These are phyloP conservation scores for Solanum clarkiae DNA, from an alignment of 257 asterid species.

Conservation along the genomic window DNA sequence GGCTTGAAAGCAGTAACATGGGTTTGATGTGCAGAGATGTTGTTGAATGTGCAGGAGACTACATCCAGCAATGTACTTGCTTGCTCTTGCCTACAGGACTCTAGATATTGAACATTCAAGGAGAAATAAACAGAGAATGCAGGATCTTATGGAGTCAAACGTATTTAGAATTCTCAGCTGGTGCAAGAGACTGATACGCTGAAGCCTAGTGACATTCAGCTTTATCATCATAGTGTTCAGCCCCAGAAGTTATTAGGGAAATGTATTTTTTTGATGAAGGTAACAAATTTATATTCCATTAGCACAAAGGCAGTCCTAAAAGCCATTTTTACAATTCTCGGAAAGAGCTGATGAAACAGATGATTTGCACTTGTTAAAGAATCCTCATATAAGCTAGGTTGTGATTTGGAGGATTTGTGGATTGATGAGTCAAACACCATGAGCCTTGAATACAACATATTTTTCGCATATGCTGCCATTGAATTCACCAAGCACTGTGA, in stretches of 20 bases:
- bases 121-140: conserved; percentile 36
- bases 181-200: conserved; percentile 34
- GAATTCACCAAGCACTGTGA: neutral
- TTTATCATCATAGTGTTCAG: neutral
- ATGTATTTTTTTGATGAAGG: neutral
- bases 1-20: neutral
- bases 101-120: conserved; percentile 71
- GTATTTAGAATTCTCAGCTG: conserved; percentile 41
- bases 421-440: neutral
- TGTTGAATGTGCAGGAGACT: conserved; percentile 60
- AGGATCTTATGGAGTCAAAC: conserved; percentile 47
- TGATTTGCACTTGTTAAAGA: neutral
- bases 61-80: conserved; percentile 90
- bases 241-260: neutral
- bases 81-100: conserved; percentile 83
- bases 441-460: neutral
- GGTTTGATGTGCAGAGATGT: conserved; percentile 1
- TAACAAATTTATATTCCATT: neutral
- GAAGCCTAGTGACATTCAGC: neutral
- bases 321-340: neutral
- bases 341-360: neutral
- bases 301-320: neutral
- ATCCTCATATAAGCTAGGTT: neutral
- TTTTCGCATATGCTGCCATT: neutral
- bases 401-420: neutral